Evolutionary conservation across 1,284 basidiomycete species (phyloP), one percentile per base, ranked within the genome.

Genomic region (Rhodotorula sp.): DNA sequence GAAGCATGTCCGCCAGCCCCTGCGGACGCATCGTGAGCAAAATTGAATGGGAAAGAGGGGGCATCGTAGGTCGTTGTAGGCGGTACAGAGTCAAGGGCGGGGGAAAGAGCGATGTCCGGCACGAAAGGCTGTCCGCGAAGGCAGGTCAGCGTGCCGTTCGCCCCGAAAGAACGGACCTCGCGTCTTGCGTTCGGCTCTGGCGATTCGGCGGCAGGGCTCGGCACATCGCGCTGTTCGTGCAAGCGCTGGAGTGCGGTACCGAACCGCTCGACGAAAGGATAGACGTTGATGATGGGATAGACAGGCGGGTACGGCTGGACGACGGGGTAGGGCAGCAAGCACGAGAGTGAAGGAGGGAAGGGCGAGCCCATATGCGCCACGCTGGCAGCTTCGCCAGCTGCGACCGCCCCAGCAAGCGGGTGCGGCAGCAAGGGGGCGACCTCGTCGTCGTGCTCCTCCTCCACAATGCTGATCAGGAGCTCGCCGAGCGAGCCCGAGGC

Each of bases 221-320:
- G 51, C 27, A 15, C 29, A 11, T 7, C n/a, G 29, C 8, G 30
- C 10, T 13, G 29, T 32, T 20, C 1, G n/a, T 11, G 20, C 11
- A 17, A 24, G 27, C 10, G 19, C 15, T 17, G 29, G 19, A 8
- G 46, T 20, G 24, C 24, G 44, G 19, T 3, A 20, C 4, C 22
- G 58, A 34, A 29, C 3, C 47, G 48, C 47, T 36, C 6, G 36
- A 36, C 4, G 36, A 49, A 39, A 44, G 36, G 62, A 7, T 70
- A 70, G 20, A 39, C 47, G 17, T 13, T 7, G 30, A 65, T 7
- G 36, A 30, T 4, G 0, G 70, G 70, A 24, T 61, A 71, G 47
- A 44, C 59, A 4, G 70, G n/a, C 1, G 59, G 66, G 55, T 67
- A 65, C 27, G 65, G 47, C 1, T 36, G 30, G 36, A 62, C 17